Evolutionary conservation across 768 basidiomycete genomes (phyloP), one percentile per base, ranked within the genome.

Genomic region (Guyanaporus albipodus): DNA sequence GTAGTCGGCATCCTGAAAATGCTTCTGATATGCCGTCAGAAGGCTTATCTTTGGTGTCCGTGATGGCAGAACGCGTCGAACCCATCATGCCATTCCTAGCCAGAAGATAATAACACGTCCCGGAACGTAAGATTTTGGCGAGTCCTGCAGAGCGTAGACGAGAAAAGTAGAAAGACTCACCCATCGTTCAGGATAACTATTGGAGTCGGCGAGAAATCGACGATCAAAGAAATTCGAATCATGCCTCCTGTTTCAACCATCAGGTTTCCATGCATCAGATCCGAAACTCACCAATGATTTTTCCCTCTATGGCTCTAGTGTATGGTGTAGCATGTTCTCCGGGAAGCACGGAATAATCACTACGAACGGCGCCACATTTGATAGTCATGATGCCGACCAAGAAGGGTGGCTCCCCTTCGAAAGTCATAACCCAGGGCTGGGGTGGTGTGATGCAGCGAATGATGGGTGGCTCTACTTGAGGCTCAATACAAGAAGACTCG

Each of bases 351-450:
- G 71, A 70, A 24, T 72, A 67, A 50, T 75, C 74, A n/a, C n/a
- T n/a, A 15, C 70, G 74, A 18, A 75, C 59, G 8, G 67, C 58
- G 1, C 69, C 62, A 0, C 73, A 71, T 39, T 67, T 62, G 26
- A 68, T 42, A 7, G 67, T 62, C 26, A 67, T 68, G 21, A 79
- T 48, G 1, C 70, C 71, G 15, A 78, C 49, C 12, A 52, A 69
- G 58, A 77, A 77, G 0, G 77, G 79, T 27, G 70, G 67, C 0
- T 61, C 59, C 10, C 74, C 75, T 7, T 73, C 76, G 37, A 78
- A 66, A 2, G 60, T 66, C 4, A 77, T 47, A 4, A 73, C 71
- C 76, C 76, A 77, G 2, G 72, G 71, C 28, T 73, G 55, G 53
- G 76, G 79, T 11, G 32, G 17, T 7, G 33, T 14, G 26, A 38